phyloP scores from a whole-genome alignment of 2,329 filamentous ascomycete species.

The Fusarium incarnatum region DNA sequence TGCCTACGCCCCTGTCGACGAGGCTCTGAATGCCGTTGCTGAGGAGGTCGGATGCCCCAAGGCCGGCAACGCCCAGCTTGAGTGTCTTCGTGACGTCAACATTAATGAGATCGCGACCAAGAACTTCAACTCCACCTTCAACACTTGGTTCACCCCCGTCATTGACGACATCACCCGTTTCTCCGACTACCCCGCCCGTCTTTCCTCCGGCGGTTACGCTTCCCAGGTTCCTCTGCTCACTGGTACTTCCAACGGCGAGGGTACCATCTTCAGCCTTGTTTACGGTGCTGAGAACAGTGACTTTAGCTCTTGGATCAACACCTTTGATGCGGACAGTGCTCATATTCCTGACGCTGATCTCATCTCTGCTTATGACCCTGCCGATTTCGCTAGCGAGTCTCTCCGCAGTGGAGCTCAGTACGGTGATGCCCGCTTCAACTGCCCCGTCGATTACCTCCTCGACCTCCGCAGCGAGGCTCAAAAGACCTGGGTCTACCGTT shows the following conservation, averaged over 20 bases:
- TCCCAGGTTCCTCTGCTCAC: conserved; percentile 52
- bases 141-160: conserved; percentile 57
- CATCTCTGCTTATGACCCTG: conserved; percentile 34
- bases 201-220: conserved; percentile 44
- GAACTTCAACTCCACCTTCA: conserved; percentile 50
- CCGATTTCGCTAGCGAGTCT: conserved; percentile 53
- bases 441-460: conserved; percentile 54
- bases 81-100: conserved; percentile 52
- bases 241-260: conserved; percentile 53
- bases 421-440: conserved; percentile 61
- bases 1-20: conserved; percentile 52
- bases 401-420: conserved; percentile 57
- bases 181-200: conserved; percentile 47
- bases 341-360: conserved; percentile 34
- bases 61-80: conserved; percentile 49
- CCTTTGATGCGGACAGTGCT: conserved; percentile 40
- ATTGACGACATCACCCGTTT: conserved; percentile 52
- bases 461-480: conserved; percentile 54
- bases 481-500: conserved; percentile 58
- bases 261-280: conserved; percentile 53
- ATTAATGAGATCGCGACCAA: conserved; percentile 38
- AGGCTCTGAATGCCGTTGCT: conserved; percentile 53
- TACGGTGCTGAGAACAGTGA: conserved; percentile 49
- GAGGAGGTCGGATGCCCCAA: conserved; percentile 52
- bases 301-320: conserved; percentile 44